Evolutionary conservation across 139 green algal genomes (phyloP), one percentile per base, ranked within the genome.

Genomic region (Coelastrella sp.): DNA sequence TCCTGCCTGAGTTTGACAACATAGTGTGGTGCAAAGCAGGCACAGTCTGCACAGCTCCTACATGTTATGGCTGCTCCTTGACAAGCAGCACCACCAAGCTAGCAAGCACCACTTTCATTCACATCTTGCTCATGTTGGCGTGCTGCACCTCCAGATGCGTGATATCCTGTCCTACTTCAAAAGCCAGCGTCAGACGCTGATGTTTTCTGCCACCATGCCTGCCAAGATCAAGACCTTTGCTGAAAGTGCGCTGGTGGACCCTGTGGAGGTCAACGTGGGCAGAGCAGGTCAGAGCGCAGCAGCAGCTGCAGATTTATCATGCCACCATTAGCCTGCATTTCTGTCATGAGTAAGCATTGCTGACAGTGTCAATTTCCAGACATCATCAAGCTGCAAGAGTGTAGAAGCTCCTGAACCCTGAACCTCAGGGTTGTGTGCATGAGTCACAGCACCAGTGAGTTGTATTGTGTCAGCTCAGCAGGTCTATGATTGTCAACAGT

Each of bases 191-290:
- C 98, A 99, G 94, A 99, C 98, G 88, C 94, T 99, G 49, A 99
- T 99, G 95, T 99, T 99, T 94, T 96, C 87, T 25, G 98, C 98
- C 75, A 99, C 98, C 82, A 99, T 99, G 98, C 98, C 98, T 78
- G 93, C 95, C 76, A 99, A 99, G 94, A 99, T 99, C 92, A 97
- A 97, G 92, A 94, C 96, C 6, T 99, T 99, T 95, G 98, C 98
- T 3, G 97, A 99, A 94, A 97, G 88, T 35, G 98, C 98, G 20
- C 95, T 99, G 75, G 96, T 99, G 76, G 95, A 99, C 87, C 96
- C 98, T 0, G 94, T 99, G 20, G 95, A 97, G 75, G 94, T 96
- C 68, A 96, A 96, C 68, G 94, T 96, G 58, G 94, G 94, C 7
- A 68, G 94, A 25, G 94, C 94, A 27, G 91, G 91, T 93, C 72